Percentiles rank a stretch among this genome's conserved stretches.
phyloP scores from a whole-genome alignment of 148 eudicot genomes.

The Euryodendron excelsum region DNA sequence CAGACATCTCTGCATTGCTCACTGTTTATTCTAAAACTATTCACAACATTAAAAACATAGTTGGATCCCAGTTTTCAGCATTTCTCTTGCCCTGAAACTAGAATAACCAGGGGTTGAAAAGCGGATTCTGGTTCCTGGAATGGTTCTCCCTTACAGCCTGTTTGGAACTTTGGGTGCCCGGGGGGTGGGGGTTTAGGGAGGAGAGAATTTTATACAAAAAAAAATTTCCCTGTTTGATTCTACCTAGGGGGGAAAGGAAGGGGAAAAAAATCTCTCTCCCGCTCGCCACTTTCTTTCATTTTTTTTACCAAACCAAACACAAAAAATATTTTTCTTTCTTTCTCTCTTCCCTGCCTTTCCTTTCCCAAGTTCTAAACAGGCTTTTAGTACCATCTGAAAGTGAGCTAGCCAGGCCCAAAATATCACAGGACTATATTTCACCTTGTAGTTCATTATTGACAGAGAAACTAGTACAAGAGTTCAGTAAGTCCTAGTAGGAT shows the following conservation, averaged over 20 bases:
- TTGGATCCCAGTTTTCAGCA: background rate
- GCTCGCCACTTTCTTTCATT: too few species aligned
- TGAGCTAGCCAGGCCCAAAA: too few species aligned
- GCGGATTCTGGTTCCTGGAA: background rate
- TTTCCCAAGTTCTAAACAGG: too few species aligned
- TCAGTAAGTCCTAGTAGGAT: background rate
- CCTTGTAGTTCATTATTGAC: background rate
- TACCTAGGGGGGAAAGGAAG: too few species aligned
- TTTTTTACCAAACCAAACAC: too few species aligned
- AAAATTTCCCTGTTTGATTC: too few species aligned
- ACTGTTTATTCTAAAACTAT: background rate
- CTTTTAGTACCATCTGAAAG: background rate
- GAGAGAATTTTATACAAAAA: too few species aligned
- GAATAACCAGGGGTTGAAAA: background rate
- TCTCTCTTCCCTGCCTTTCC: too few species aligned
- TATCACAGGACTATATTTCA: background rate
- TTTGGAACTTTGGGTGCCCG: too few species aligned
- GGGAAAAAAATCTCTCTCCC: too few species aligned
- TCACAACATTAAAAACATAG: background rate
- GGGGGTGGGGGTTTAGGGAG: too few species aligned
- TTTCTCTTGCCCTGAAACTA: background rate
- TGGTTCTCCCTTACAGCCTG: background rate
- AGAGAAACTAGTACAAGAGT: background rate
- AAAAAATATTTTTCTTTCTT: too few species aligned
- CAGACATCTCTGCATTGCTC: background rate